A percentile compares a stretch with the other conserved stretches of the same genome.
Conservation (phyloP, 805 yeast species). For the Saccharomycopsis vini region DNA sequence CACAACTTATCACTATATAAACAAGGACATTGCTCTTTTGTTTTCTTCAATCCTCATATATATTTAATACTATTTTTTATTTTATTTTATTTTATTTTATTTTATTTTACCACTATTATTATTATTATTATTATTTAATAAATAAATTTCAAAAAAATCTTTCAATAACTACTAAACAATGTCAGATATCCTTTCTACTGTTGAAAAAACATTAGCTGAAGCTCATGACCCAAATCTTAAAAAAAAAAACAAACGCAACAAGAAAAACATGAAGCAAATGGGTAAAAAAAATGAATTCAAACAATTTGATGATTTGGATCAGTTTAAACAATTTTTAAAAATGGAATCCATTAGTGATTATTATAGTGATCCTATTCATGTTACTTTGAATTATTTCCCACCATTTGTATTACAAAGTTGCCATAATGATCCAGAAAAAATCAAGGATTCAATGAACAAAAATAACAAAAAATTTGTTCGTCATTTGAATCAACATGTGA, state of each 20-base stretch:
- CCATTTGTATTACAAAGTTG: constrained; percentile 63
- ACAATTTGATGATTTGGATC: constrained; percentile 49
- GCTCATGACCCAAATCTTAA: constrained; percentile 13
- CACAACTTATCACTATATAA: no score
- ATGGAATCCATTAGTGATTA: constrained; percentile 75
- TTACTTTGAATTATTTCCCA: constrained; percentile 59
- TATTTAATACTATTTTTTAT: no score
- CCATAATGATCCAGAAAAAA: constrained; percentile 61
- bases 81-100: no score
- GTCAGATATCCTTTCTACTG: constrained; percentile 19
- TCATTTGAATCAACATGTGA: constrained; percentile 66
- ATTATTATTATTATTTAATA: no score
- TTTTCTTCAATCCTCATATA: no score
- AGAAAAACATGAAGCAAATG: constrained; percentile 6
- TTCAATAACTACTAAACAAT: no score
- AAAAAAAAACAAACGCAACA: constrained; percentile 14
- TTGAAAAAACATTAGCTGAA: constrained; percentile 19
- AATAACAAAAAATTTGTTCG: constrained; percentile 64
- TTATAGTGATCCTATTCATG: constrained; percentile 55
- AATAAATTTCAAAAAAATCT: no score
- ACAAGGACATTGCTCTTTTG: no score
- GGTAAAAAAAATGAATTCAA: constrained; percentile 6
- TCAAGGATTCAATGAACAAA: constrained; percentile 63
- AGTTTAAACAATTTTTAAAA: constrained; percentile 55
- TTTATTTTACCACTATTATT: no score